A percentile compares a stretch with the other conserved stretches of the same genome.
Evolutionary conservation across 495 filamentous ascomycete genomes (phyloP).

Genomic region (Neurospora tetrasperma): DNA sequence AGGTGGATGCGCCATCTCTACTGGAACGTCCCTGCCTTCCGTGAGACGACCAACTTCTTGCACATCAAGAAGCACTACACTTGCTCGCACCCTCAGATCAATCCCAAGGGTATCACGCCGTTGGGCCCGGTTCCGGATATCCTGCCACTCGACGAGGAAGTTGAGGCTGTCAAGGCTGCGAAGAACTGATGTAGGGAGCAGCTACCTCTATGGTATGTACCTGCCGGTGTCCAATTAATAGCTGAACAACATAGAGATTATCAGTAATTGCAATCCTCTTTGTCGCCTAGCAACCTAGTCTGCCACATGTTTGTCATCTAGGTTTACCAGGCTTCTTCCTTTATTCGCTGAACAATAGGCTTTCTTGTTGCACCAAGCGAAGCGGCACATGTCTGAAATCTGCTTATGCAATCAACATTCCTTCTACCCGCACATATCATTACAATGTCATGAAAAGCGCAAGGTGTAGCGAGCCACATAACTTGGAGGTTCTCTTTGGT

Average conservation of each 20-base stretch:
- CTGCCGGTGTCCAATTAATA: background rate
- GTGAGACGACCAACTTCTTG: slow-evolving; percentile 57
- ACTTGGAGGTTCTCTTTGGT: background rate
- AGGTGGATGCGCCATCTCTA: slow-evolving; percentile 62
- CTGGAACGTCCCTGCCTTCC: slow-evolving; percentile 60
- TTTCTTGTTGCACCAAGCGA: background rate
- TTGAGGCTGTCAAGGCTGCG: slow-evolving; percentile 18
- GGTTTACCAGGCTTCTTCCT: background rate
- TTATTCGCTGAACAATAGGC: background rate
- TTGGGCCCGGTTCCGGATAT: slow-evolving; percentile 57
- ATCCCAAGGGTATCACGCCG: slow-evolving; percentile 53
- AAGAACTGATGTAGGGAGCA: background rate
- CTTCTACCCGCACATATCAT: background rate
- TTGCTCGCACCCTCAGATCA: slow-evolving; percentile 45
- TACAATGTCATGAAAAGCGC: background rate
- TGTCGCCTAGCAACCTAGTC: background rate
- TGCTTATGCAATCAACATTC: background rate
- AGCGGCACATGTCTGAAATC: background rate
- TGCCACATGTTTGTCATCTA: background rate
- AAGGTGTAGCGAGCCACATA: background rate
- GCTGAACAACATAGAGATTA: background rate
- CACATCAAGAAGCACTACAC: slow-evolving; percentile 50
- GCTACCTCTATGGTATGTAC: background rate
- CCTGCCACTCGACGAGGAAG: slow-evolving; percentile 33
- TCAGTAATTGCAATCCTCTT: background rate